phyloP scores from a whole-genome alignment of 192 early-diverging fungal species.

The Coemansia sp. region DNA sequence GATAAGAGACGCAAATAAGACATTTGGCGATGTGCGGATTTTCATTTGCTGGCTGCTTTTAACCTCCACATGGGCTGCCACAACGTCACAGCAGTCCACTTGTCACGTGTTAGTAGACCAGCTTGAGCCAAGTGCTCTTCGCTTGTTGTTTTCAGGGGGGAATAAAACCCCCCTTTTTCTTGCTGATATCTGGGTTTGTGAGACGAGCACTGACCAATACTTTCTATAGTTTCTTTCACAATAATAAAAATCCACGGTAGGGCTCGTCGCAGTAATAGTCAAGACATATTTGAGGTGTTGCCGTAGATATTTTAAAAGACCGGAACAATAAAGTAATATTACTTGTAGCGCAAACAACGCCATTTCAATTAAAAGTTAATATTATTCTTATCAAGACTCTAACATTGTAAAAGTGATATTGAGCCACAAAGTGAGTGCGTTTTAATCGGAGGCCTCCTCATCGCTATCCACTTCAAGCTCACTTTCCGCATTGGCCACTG shows the following conservation, averaged over 20 bases:
- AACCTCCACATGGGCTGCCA: neutral
- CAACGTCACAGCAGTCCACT: neutral
- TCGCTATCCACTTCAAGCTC: neutral
- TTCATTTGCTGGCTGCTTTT: neutral
- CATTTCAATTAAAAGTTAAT: too few species aligned
- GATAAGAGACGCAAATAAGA: neutral
- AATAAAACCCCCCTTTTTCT: neutral
- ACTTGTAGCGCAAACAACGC: too few species aligned
- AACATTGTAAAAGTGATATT: too few species aligned
- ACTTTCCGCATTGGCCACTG: slow-evolving; percentile 2
- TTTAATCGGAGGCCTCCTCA: neutral
- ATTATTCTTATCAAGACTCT: too few species aligned
- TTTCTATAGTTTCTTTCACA: neutral
- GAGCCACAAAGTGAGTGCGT: neutral
- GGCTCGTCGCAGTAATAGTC: too few species aligned
- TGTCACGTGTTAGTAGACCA: neutral
- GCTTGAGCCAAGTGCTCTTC: neutral
- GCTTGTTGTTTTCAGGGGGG: neutral
- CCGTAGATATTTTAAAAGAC: too few species aligned
- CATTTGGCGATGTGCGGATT: neutral
- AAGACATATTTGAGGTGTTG: too few species aligned
- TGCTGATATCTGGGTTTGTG: neutral
- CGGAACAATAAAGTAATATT: too few species aligned
- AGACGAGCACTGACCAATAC: neutral
- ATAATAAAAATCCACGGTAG: too few species aligned